Evolutionary conservation across 495 filamentous ascomycete species (phyloP), one percentile per base, ranked within the genome.

Genomic region (Chaetomium cochliodes): DNA sequence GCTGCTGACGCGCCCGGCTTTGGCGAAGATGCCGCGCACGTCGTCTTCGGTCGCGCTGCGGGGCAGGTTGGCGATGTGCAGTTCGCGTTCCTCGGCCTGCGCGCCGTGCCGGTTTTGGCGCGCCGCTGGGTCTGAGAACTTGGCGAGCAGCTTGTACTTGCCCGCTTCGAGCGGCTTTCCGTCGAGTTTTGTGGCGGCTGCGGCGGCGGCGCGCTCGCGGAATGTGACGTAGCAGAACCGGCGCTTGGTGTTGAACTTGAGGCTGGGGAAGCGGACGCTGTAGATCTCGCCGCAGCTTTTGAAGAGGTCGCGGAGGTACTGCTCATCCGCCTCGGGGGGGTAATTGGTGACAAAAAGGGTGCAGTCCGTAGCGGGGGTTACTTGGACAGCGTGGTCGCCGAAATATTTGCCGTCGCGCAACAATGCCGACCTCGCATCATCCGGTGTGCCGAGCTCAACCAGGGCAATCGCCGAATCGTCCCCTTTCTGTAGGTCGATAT

Each of bases 161-260:
- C 85, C 76, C 2, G 52, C 81, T 39, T 88, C 90, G 4, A 92
- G 70, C 13, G 82, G 72, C 62, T 83, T 87, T 8, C 89, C 88
- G 72, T 97, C 82, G 42, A 96, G 78, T 33, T 84, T 76, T 1
- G 86, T 89, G 3, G 92, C 91, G 37, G 82, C 82, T 23, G 83
- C 80, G 1, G 92, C 90, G 25, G 84, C 81, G 5, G 79, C 80
- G 2, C 85, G 73, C 41, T 85, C 85, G 46, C 86, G 81, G 74
- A 97, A 97, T 52, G 96, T 90, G 9, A 97, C 81, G 72, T 98
- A 98, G 76, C 92, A 96, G 77, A 98, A 98, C 6, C 93, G 88
- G 37, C 94, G 90, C 69, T 88, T 86, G 7, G 88, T 90, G 68
- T 97, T 90, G 72, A 82, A 92, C 75, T 93, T 93, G 52, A 98